phyloP scores from a whole-genome alignment of 352 stramenopile species.

The Pythium chondricola region DNA sequence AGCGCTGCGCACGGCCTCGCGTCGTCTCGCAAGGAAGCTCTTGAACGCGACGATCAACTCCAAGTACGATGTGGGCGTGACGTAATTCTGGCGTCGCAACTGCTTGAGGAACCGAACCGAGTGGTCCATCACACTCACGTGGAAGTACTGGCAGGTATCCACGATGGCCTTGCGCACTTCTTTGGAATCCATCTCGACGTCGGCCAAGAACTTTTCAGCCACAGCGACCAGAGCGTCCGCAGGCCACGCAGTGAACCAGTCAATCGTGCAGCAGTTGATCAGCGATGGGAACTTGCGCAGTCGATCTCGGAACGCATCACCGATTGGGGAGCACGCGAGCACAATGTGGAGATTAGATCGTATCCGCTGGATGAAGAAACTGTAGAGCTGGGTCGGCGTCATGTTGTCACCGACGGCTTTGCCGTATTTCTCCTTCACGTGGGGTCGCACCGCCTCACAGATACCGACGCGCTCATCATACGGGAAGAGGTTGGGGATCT shows the following conservation, averaged over 20 bases:
- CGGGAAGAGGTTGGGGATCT: constrained; percentile 94
- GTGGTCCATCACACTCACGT: constrained; percentile 85
- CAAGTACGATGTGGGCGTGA: constrained; percentile 94
- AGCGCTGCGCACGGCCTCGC: constrained; percentile 78
- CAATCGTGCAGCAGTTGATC: constrained; percentile 97
- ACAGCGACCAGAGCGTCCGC: constrained; percentile 90
- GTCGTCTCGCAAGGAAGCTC: constrained; percentile 73
- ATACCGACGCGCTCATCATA: constrained; percentile 90
- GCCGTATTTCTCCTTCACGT: constrained; percentile 89
- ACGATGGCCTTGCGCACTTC: constrained; percentile 80
- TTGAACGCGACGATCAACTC: constrained; percentile 95
- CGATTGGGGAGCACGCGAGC: constrained; percentile 92
- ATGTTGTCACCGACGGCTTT: constrained; percentile 90
- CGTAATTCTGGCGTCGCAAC: constrained; percentile 90
- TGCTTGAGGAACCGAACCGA: constrained; percentile 78
- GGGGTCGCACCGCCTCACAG: constrained; percentile 84
- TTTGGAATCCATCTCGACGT: constrained; percentile 84
- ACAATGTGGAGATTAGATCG: constrained; percentile 92
- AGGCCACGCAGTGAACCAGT: constrained; percentile 96
- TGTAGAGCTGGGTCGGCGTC: constrained; percentile 86
- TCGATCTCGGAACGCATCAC: constrained; percentile 90
- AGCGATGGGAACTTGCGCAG: constrained; percentile 94
- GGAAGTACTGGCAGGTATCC: constrained; percentile 91
- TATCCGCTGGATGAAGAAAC: constrained; percentile 91
- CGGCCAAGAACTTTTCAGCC: constrained; percentile 88